phyloP scores from a whole-genome alignment of 106 monocot genomes.

The Agapanthus africanus region DNA sequence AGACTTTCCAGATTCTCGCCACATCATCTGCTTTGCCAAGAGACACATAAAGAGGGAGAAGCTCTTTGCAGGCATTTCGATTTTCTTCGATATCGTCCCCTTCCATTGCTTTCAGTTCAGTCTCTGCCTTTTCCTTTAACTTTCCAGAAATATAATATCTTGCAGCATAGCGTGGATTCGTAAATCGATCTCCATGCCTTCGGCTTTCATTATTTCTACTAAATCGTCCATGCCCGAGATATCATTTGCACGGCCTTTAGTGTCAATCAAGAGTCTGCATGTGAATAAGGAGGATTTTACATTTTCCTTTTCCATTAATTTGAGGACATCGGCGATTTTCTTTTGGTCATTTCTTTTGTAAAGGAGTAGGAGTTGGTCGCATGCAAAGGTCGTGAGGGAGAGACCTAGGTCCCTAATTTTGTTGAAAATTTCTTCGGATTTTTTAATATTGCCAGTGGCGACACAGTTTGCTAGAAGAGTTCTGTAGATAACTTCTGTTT shows the following conservation, averaged over 20 bases:
- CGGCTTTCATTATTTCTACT: conserved; percentile 63
- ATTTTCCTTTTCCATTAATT: conserved; percentile 88
- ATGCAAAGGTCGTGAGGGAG: conserved; percentile 44
- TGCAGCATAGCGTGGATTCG: conserved; percentile 28
- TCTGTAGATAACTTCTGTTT: conserved; percentile 52
- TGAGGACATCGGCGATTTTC: conserved; percentile 72
- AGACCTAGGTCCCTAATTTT: conserved; percentile 62
- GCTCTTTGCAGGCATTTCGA: conserved; percentile 32
- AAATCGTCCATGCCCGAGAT: conserved; percentile 74
- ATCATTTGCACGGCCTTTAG: conserved; percentile 59
- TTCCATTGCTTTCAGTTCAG: conserved; percentile 57
- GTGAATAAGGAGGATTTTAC: conserved; percentile 69
- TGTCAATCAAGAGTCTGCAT: conserved; percentile 66
- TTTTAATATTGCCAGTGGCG: conserved; percentile 33
- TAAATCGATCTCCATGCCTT: conserved; percentile 59
- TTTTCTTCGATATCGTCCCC: conserved; percentile 48
- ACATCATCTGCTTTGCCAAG: conserved; percentile 66
- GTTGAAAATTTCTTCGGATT: conserved; percentile 75
- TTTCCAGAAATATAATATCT: conserved; percentile 53
- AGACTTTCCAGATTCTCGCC: conserved; percentile 60
- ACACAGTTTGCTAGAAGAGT: conserved; percentile 77
- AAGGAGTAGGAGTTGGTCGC: conserved; percentile 78
- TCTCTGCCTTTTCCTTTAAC: conserved; percentile 45
- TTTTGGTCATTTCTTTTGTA: conserved; percentile 71
- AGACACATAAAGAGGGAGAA: conserved; percentile 56